Percentiles rank a stretch among this genome's conserved stretches.
Evolutionary conservation across 495 filamentous ascomycete species (phyloP).

Genomic region (Neurospora tetraspora): DNA sequence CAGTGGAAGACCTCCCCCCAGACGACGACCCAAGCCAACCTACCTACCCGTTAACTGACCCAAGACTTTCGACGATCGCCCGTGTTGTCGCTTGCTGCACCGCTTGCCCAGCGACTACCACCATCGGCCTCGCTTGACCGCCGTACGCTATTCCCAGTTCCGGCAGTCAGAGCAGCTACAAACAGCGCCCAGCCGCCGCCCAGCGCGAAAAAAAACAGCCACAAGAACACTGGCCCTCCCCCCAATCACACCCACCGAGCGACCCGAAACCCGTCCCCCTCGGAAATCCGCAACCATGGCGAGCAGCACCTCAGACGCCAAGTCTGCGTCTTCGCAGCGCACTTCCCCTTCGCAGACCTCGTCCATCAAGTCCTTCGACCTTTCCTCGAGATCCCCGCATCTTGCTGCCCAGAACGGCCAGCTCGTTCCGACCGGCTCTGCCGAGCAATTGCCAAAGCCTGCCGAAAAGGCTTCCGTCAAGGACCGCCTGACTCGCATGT

Average conservation of each 20-base stretch:
- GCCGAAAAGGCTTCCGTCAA: slow-evolving; percentile 39
- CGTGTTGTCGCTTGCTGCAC: neutral
- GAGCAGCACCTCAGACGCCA: slow-evolving; percentile 12
- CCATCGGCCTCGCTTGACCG: neutral
- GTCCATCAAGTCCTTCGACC: slow-evolving; percentile 35
- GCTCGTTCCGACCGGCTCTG: slow-evolving; percentile 10
- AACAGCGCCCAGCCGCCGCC: neutral
- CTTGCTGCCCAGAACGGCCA: slow-evolving; percentile 29
- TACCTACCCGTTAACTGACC: neutral
- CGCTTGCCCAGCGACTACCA: neutral
- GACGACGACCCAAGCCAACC: neutral
- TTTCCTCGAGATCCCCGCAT: slow-evolving; percentile 29
- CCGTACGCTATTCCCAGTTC: neutral
- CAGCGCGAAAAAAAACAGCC: neutral
- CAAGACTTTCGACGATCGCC: neutral
- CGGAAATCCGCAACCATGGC: slow-evolving; percentile 11
- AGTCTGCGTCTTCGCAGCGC: slow-evolving; percentile 28
- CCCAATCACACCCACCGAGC: slow-evolving; percentile 1
- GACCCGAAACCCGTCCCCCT: neutral
- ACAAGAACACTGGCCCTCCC: slow-evolving; percentile 1
- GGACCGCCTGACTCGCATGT: slow-evolving; percentile 40
- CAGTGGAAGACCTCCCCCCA: slow-evolving; percentile 13
- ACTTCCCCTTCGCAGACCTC: slow-evolving; percentile 30
- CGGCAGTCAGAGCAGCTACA: neutral
- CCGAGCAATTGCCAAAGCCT: slow-evolving; percentile 24